A percentile compares a stretch with the other conserved stretches of the same genome.
phyloP scores from a whole-genome alignment of 2,329 filamentous ascomycete genomes.

The Hypoxylon sp. region DNA sequence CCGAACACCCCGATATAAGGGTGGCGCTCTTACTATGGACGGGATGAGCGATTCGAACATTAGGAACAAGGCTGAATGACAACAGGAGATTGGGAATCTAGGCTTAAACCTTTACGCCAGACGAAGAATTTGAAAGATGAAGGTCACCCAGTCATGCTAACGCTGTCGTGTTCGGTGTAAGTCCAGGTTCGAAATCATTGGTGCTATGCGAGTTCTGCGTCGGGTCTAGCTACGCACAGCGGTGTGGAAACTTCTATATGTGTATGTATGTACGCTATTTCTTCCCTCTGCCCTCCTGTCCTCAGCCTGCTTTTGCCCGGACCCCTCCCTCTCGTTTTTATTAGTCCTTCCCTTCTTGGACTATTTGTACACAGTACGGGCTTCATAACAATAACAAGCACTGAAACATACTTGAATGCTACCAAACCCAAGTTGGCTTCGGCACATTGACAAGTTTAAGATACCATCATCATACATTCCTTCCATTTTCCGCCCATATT shows the following conservation, averaged over 20 bases:
- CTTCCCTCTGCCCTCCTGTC: constrained; percentile 12
- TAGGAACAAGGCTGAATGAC: constrained; percentile 15
- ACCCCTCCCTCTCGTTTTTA: constrained; percentile 28
- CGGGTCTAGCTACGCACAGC: constrained; percentile 33
- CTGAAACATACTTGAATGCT: constrained; percentile 36
- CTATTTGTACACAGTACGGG: constrained; percentile 43
- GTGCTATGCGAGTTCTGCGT: constrained; percentile 35
- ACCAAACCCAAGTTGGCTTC: constrained; percentile 31
- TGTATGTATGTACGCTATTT: constrained; percentile 15
- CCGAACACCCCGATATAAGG: constrained; percentile 28
- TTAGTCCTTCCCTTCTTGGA: constrained; percentile 28
- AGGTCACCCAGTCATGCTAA: constrained; percentile 37
- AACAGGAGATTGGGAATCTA: constrained; percentile 14
- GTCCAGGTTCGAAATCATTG: constrained; percentile 40
- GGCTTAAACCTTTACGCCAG: constrained; percentile 18
- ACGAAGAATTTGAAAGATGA: constrained; percentile 24
- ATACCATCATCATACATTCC: constrained; percentile 32
- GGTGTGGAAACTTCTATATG: constrained; percentile 36
- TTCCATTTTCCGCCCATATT: constrained; percentile 25
- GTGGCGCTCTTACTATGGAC: constrained; percentile 17
- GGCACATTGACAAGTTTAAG: constrained; percentile 34
- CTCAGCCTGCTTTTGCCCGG: constrained; percentile 21
- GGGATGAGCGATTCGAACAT: constrained; percentile 19
- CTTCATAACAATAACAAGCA: constrained; percentile 37
- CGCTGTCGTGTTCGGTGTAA: constrained; percentile 49